These are phyloP conservation scores for Camelina laxa DNA, from an alignment of 345 rosid species.

Conservation along the genomic window DNA sequence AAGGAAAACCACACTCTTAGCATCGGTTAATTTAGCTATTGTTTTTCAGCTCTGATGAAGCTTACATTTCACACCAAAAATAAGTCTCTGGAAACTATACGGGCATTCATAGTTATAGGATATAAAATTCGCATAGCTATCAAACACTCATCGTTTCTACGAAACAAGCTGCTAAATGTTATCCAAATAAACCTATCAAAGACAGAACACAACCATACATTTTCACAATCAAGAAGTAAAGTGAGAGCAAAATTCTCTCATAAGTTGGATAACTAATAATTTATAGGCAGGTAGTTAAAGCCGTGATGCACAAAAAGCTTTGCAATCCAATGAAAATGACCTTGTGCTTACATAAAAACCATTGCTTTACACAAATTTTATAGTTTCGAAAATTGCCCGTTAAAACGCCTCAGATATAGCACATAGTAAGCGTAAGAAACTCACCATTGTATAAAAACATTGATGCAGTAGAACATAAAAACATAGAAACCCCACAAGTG, in stretches of 20 bases:
- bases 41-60: constrained; percentile 4
- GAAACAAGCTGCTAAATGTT: not conserved
- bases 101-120: not conserved
- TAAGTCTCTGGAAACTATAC: constrained; percentile 13
- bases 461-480: constrained; percentile 26
- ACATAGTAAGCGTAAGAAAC: constrained; percentile 3
- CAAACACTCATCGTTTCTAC: not conserved
- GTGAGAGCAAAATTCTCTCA: not conserved
- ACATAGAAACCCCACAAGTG: constrained; percentile 5
- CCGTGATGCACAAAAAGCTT: not conserved
- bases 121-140: not conserved
- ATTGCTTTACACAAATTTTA: not conserved
- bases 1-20: constrained; percentile 16
- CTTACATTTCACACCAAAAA: not conserved
- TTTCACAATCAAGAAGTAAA: constrained; percentile 1
- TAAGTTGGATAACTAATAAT: not conserved
- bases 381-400: not conserved
- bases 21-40: not conserved
- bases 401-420: constrained; percentile 1
- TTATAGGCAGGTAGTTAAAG: not conserved
- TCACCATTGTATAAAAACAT: constrained; percentile 8
- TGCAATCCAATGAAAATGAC: not conserved
- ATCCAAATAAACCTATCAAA: not conserved
- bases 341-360: constrained; percentile 1
- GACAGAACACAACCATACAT: constrained; percentile 4